Evolutionary conservation across 305 asterid genomes (phyloP), one percentile per base, ranked within the genome.

Genomic region (Solanum hybrid): DNA sequence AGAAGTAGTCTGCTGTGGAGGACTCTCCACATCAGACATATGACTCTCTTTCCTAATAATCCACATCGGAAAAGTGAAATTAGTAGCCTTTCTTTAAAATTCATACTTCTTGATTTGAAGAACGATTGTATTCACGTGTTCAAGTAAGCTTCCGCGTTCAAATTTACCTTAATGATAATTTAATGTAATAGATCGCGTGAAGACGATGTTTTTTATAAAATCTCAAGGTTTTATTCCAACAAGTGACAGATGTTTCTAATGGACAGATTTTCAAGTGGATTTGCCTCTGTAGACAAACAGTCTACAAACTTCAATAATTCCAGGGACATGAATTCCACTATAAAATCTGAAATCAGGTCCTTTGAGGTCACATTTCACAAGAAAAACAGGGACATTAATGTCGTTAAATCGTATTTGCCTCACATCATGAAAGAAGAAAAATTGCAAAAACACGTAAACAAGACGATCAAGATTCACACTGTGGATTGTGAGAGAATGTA

Each of bases 331-430:
- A 94, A 91, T 35, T 90, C 96, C 2, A 91, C 92, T 0, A 0
- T 91, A 4, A 91, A 80, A 88, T 90, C 92, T 2, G 96, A 95
- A 89, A 91, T 92, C 0, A 88, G 96, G 51, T 92, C 94, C 2
- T 94, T 95, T 86, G 94, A 95, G 86, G 93, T 95, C 37, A 92
- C 94, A 2, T 93, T 95, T 91, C 94, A 95, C 85, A 86, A 85
- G 19, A 92, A 89, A 36, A 88, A 95, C 91, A 90, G 87, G 64
- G 94, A 90, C 24, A 4, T 94, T 37, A 36, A 36, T 37, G 98
- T 35, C 45, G 56, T 94, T 76, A 86, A 91, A 10, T 90, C 92
- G 0, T 95, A 95, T 91, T 89, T 95, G 36, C 95, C 96, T 1
- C 72, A 86, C 86, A 34, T 34, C 35, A 19, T 89, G 0, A 66